A percentile compares a stretch with the other conserved stretches of the same genome.
Evolutionary conservation across 1,284 basidiomycete species (phyloP).

Genomic region (Bothia castanella): DNA sequence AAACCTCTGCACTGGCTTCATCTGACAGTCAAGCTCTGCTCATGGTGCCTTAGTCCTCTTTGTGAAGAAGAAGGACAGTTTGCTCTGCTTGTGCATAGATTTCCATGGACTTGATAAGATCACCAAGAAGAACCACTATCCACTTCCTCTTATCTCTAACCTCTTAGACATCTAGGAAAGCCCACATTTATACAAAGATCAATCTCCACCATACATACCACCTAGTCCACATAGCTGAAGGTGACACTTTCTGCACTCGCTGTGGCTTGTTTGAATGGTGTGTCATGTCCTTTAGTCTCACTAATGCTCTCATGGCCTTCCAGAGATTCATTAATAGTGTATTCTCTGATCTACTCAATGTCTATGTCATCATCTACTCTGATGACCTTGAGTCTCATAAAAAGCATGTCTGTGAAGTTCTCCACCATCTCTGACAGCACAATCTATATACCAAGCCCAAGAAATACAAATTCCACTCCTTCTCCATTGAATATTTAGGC

Average conservation of each 20-base stretch:
- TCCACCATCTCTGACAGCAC: slow-evolving; percentile 23
- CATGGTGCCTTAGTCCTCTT: not conserved
- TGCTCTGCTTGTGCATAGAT: not conserved
- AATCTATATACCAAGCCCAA: slow-evolving; percentile 23
- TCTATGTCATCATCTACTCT: too few species aligned
- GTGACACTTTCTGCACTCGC: not conserved
- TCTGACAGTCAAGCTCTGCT: not conserved
- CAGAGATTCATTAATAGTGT: not conserved
- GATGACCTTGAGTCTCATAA: slow-evolving; percentile 20
- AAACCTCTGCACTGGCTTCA: not conserved
- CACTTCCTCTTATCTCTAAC: not conserved
- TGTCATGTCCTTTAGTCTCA: not conserved
- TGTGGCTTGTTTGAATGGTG: not conserved
- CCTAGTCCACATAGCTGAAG: not conserved
- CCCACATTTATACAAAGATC: not conserved
- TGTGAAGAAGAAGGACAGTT: not conserved
- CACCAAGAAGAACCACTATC: not conserved
- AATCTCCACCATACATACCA: not conserved
- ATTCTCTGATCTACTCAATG: not conserved
- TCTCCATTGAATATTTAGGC: slow-evolving; percentile 29
- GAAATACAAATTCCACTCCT: slow-evolving; percentile 31
- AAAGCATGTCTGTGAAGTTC: slow-evolving; percentile 29
- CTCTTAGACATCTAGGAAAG: not conserved
- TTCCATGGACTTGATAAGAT: not conserved
- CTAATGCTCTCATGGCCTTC: not conserved